Evolutionary conservation across 805 yeast genomes (phyloP).

Genomic region (Suhomyces pyralidae): DNA sequence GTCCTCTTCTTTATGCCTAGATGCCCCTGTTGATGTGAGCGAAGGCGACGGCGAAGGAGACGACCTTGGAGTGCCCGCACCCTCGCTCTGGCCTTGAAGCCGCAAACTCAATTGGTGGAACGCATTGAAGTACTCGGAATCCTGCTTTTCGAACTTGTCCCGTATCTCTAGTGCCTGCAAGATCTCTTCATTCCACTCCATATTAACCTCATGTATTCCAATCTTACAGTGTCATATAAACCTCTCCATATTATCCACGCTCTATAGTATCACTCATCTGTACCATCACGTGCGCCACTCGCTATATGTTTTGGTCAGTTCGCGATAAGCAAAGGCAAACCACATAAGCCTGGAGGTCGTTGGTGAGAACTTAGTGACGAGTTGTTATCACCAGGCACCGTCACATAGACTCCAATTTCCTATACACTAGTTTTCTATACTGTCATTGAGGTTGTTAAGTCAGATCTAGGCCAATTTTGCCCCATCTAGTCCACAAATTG

Average conservation of each 20-base stretch:
- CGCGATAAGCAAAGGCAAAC: background rate
- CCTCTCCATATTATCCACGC: too few relatives aligned
- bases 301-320: background rate
- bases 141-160: constrained; percentile 32
- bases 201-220: background rate
- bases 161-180: constrained; percentile 23
- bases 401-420: background rate
- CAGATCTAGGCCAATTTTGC: background rate
- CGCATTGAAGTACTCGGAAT: constrained; percentile 30
- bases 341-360: background rate
- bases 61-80: background rate
- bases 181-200: constrained; percentile 15
- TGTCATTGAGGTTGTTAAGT: background rate
- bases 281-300: background rate
- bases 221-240: too few relatives aligned
- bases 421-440: background rate
- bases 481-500: background rate
- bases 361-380: background rate
- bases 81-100: constrained; percentile 6
- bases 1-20: background rate
- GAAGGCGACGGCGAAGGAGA: constrained; percentile 3
- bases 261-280: background rate
- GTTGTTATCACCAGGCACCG: background rate
- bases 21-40: background rate
- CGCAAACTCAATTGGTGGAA: constrained; percentile 27